Evolutionary conservation across 352 stramenopile genomes (phyloP).

Genomic region (Phytophthora pluvialis): DNA sequence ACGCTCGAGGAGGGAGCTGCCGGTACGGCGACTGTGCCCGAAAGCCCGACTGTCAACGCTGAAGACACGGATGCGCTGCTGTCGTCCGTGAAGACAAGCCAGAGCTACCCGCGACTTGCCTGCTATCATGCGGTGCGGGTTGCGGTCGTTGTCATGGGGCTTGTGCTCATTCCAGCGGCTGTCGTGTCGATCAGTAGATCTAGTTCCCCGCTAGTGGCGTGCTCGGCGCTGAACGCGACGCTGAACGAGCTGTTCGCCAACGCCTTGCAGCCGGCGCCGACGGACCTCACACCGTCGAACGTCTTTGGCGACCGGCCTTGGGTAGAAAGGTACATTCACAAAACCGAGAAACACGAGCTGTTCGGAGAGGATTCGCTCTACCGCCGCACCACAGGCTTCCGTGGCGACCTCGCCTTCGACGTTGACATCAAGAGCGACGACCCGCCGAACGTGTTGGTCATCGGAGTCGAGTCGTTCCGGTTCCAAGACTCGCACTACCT

Average conservation of each 20-base stretch:
- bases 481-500: conserved; percentile 60
- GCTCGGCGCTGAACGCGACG: conserved; percentile 32
- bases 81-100: neutral
- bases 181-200: conserved; percentile 20
- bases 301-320: conserved; percentile 10
- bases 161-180: conserved; percentile 19
- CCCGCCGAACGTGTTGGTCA: conserved; percentile 54
- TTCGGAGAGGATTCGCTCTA: conserved; percentile 25
- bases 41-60: neutral
- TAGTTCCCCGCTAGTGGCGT: conserved; percentile 20
- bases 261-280: conserved; percentile 11
- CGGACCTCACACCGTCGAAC: conserved; percentile 12
- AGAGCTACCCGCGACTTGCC: conserved; percentile 6
- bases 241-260: conserved; percentile 35
- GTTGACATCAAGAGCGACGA: conserved; percentile 45
- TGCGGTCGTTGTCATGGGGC: conserved; percentile 3
- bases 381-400: conserved; percentile 27
- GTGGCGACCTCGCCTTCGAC: conserved; percentile 37
- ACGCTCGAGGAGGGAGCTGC: conserved; percentile 3
- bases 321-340: conserved; percentile 25
- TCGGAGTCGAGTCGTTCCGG: conserved; percentile 61
- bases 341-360: conserved; percentile 30
- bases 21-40: neutral
- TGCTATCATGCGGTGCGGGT: conserved; percentile 15
- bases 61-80: conserved; percentile 20